Evolutionary conservation across 352 stramenopile species (phyloP), one percentile per base, ranked within the genome.

Genomic region (Pythium aristosporum): DNA sequence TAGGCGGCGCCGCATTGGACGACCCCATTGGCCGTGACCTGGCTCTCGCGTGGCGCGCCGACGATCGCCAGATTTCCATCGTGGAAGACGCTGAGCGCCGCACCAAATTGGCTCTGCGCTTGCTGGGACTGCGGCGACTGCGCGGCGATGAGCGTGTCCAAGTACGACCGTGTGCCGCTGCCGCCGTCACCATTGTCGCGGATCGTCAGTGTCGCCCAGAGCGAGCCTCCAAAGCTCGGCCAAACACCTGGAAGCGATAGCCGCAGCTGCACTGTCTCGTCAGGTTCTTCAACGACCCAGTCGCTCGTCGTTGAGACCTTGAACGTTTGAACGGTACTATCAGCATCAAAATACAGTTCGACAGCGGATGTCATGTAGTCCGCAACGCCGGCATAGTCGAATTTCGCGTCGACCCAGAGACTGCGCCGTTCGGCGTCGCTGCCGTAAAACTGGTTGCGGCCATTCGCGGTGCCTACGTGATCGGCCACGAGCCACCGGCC

Each of bases 171-270:
- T 12, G 83, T 83, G 3, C 88, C 88, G 30, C 80, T 95, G 13
- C 89, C 83, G 23, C 94, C 93, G 57, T 98, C 94, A 8, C 86
- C 85, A 58, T 98, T 91, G 73, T 98, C 95, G 11, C 74, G 72
- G 43, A 99, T 98, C 0, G 73, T 87, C n/a, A 98, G 67, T 10
- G 77, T 82, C 5, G 90, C 82, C 72, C 89, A 97, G 3, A 98
- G 78, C 42, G 85, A 68, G 13, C 95, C 95, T 7, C 87, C 80
- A 8, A 82, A 84, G 32, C 80, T 97, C 6, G 96, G 88, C 83
- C 96, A 98, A 54, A 98, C 90, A 37, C 96, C 94, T 39, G 91
- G 90, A 5, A 98, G 64, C 48, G 92, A 97, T 15, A 98, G 72
- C 3, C 93, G 82, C 34, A 98, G 71, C 36, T 88, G 91, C 5